A percentile compares a stretch with the other conserved stretches of the same genome.
Conservation (phyloP, 1,139 yeast species). For the Geotrichum macrosporum region DNA sequence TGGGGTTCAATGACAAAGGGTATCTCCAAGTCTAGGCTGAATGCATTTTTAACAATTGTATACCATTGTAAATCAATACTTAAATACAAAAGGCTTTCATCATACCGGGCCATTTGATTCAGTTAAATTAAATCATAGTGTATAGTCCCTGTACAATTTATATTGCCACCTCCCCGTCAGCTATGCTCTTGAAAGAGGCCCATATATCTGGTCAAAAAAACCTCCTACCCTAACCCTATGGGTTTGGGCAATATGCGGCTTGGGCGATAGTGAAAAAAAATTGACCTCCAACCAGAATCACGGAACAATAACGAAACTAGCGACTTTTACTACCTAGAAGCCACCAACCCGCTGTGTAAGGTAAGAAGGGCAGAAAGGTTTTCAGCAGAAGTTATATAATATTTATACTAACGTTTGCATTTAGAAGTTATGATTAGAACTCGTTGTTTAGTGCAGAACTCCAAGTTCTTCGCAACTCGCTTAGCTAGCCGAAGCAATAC, state of each 20-base stretch:
- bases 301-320: constrained; percentile 8
- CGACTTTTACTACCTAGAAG: background rate
- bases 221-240: constrained; percentile 7
- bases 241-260: constrained; percentile 13
- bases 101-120: too few species aligned
- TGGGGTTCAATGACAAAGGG: too few species aligned
- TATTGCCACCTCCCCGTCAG: too few species aligned
- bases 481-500: background rate
- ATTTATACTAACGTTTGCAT: background rate
- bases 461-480: constrained; percentile 5
- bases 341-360: background rate
- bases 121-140: too few species aligned
- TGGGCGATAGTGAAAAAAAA: constrained; percentile 2
- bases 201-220: too few species aligned
- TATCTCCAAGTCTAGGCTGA: too few species aligned
- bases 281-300: constrained; percentile 17
- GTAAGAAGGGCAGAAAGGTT: background rate
- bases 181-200: too few species aligned
- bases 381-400: background rate
- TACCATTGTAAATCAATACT: too few species aligned
- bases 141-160: too few species aligned
- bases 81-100: too few species aligned
- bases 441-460: constrained; percentile 10
- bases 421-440: constrained; percentile 12
- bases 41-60: too few species aligned